Evolutionary conservation across 331 rosid species (phyloP), one percentile per base, ranked within the genome.

Genomic region (Quercus phellos): DNA sequence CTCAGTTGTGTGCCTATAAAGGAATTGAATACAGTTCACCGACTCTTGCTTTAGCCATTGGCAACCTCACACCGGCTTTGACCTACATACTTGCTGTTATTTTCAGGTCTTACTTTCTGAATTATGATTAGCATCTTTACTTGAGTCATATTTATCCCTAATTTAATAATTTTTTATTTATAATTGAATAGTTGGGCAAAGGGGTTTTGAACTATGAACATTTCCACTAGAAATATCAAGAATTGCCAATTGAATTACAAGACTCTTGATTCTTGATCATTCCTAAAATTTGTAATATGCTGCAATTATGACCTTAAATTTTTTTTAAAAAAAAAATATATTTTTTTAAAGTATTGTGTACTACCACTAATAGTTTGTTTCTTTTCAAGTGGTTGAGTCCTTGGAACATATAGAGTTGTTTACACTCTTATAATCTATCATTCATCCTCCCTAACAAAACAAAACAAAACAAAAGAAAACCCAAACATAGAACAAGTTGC

Each of bases 21-120:
- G 85, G 85, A 1, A 70, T 81, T 38, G 69, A 63, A 42, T 81
- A 73, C 68, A 81, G 85, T 4, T 84, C 83, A 5, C 83, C 88
- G 11, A 68, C 75, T 61, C 88, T 80, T 46, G 73, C 82, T 55
- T 73, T 85, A 60, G 80, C 80, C 19, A 43, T 78, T 3, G 26
- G 72, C 69, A 80, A 74, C 70, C 83, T 84, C 54, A 17, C 74
- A 5, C 88, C 88, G 0, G 85, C 80, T 7, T 73, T 80, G 26
- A 74, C 73, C 0, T 80, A 77, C 73, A 42, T 77, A 6, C 51
- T 84, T 27, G 85, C 85, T 2, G 72, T 81, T 51, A 30, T 77
- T 51, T 84, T 81, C 72, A 84, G 83, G 88, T 84, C 54, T 11
- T 66, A 3, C 26, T 4, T 18, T 32, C 26, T 30, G 0, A 32